phyloP scores from a whole-genome alignment of 495 filamentous ascomycete species.

The Daldinia concentrica region DNA sequence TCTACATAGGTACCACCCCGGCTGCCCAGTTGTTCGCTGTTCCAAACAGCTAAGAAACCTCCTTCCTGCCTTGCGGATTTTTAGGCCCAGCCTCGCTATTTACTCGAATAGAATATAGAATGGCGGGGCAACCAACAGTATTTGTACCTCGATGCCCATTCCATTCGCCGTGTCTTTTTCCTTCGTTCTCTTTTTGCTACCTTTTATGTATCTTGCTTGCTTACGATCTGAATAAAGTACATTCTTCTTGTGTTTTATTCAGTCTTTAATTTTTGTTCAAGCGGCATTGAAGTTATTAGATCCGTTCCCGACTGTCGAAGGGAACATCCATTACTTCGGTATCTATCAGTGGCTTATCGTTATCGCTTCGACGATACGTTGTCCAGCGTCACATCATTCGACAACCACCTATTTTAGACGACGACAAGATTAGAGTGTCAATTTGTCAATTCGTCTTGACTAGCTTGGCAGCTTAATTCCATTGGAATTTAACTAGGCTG shows the following conservation, averaged over 20 bases:
- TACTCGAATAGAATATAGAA: conserved; percentile 48
- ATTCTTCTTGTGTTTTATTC: neutral
- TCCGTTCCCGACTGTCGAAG: neutral
- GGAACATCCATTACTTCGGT: neutral
- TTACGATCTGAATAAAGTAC: conserved; percentile 3
- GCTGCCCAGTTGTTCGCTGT: conserved; percentile 7
- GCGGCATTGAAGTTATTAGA: neutral
- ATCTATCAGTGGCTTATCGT: neutral
- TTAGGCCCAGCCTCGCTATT: conserved; percentile 54
- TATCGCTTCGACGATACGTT: no score
- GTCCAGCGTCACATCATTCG: no score
- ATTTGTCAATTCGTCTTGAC: no score
- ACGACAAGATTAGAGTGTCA: neutral
- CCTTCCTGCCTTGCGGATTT: conserved; percentile 42
- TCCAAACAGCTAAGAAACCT: neutral
- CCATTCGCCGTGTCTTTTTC: conserved; percentile 3
- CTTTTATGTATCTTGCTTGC: neutral
- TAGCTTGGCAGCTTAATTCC: no score
- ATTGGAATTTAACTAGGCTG: no score
- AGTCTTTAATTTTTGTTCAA: neutral
- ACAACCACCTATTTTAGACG: neutral
- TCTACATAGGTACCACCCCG: neutral
- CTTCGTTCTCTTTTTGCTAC: neutral
- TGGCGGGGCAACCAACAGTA: conserved; percentile 57
- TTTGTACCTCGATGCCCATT: conserved; percentile 34